Base-by-base conservation (phyloP, 2,329 filamentous ascomycete genomes). In the Chrysosphaeria jannelii region DNA sequence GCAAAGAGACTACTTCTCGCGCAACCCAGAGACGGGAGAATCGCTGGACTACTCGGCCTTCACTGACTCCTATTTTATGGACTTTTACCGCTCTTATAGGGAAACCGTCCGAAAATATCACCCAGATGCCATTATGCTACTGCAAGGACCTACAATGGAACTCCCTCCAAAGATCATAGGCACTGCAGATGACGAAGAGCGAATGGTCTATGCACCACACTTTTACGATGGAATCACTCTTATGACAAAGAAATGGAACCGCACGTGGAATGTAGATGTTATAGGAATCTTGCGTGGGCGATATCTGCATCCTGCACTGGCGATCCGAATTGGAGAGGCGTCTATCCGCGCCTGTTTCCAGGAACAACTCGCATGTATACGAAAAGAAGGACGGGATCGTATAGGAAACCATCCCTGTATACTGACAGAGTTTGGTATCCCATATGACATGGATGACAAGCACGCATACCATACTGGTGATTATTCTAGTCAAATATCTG, bases 161-260 rank as follows among this genome's bases (percentile, higher is more conserved):
- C 60, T 97, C 8, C 85, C 85, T 1, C 85, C 88, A 0, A 52
- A 53, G 21, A 69, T 93, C 39, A 89, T 85, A 41, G 79, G 66
- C 8, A 90, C 79, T 0, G 49, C 55, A 14, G 81, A 93, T 37
- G 79, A 93, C 35, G 79, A 97, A 34, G 64, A 65, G 4, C 74
- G 68, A 30, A 69, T 93, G 58, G 71, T 79, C 3, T 93, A 91
- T 41, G 69, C 85, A 7, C 76, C 79, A 2, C 85, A 97, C 44
- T 97, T 75, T 40, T 97, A 97, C 42, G 85, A 97, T 35, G 85
- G 85, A 8, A 70, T 97, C 26, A 97, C 85, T 0, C 53, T 97
- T 4, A 72, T 97, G 57, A 93, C 76, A 8, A 97, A 97, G 46
- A 89, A 90, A 42, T 97, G 85, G 85, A 97, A 93, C 39, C 70